These are phyloP conservation scores for Salix brachista DNA, from an alignment of 345 rosid species.

Conservation along the genomic window DNA sequence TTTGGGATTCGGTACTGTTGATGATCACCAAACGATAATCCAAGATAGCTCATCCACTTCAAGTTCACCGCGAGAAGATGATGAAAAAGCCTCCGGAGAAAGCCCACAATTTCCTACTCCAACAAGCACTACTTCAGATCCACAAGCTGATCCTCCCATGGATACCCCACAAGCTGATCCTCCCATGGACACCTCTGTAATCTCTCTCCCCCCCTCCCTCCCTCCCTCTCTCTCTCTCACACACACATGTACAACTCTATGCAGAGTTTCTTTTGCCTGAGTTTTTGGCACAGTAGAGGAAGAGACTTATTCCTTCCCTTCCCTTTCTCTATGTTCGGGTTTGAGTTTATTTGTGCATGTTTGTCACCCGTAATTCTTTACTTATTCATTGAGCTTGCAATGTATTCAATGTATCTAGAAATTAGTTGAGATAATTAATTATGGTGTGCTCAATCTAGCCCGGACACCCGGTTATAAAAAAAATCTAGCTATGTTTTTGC, in stretches of 20 bases:
- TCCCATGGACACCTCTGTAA: not conserved
- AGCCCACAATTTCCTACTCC: not conserved
- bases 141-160: not conserved
- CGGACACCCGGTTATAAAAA: too few relatives aligned
- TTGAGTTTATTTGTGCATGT: too few relatives aligned
- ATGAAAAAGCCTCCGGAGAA: not conserved
- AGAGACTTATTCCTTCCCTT: too few relatives aligned
- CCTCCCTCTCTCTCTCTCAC: not conserved
- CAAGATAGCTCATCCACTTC: not conserved
- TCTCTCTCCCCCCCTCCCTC: not conserved
- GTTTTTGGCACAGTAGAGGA: too few relatives aligned
- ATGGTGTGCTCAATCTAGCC: too few relatives aligned
- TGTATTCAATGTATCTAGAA: rapidly evolving
- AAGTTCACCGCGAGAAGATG: not conserved
- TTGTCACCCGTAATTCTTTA: too few relatives aligned
- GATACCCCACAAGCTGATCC: not conserved
- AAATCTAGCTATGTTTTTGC: not conserved
- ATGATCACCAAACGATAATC: not conserved
- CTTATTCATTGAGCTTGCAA: rapidly evolving
- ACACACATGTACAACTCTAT: not conserved
- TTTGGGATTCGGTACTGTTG: not conserved
- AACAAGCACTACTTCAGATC: not conserved
- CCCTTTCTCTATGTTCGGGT: too few relatives aligned
- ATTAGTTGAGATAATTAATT: too few relatives aligned
- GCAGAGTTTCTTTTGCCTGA: too few relatives aligned